Percentiles rank a stretch among this genome's conserved stretches.
Conservation (phyloP, 371 early-diverging fungal species). For the Blakeslea trispora region DNA sequence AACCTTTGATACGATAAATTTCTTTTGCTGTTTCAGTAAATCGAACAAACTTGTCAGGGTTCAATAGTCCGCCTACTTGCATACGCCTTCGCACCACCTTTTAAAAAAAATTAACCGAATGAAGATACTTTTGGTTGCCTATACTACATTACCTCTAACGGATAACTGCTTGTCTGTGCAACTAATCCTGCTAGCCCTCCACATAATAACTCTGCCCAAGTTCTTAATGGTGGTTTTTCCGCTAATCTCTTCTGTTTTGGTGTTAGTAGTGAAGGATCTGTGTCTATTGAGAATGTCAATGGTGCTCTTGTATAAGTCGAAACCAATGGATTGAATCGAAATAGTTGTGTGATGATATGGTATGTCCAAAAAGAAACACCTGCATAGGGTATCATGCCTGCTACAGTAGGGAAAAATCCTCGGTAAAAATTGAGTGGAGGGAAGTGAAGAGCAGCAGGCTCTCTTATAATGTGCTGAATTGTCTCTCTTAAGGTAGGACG, state of each 20-base stretch:
- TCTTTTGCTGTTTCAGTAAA: slow-evolving; percentile 58
- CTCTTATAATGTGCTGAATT: slow-evolving; percentile 55
- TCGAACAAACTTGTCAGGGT: slow-evolving; percentile 50
- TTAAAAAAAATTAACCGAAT: no score
- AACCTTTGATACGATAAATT: slow-evolving; percentile 68
- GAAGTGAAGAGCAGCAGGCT: slow-evolving; percentile 48
- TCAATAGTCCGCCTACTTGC: slow-evolving; percentile 78
- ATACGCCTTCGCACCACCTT: slow-evolving; percentile 84
- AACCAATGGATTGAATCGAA: slow-evolving; percentile 47
- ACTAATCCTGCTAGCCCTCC: slow-evolving; percentile 86
- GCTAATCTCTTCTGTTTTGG: slow-evolving; percentile 23
- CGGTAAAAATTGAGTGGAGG: slow-evolving; percentile 83
- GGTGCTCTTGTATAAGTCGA: slow-evolving; percentile 34
- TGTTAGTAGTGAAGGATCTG: slow-evolving; percentile 27
- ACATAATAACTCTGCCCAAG: slow-evolving; percentile 75
- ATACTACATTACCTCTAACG: slow-evolving; percentile 77
- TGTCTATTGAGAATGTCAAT: slow-evolving; percentile 21
- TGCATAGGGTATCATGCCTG: slow-evolving; percentile 96
- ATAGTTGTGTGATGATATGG: slow-evolving; percentile 60
- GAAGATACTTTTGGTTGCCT: not conserved
- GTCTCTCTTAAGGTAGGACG: slow-evolving; percentile 40
- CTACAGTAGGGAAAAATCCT: slow-evolving; percentile 88
- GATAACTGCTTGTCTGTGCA: slow-evolving; percentile 88
- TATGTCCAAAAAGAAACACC: slow-evolving; percentile 89
- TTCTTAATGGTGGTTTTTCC: slow-evolving; percentile 50